Percentiles rank a stretch among this genome's conserved stretches.
phyloP scores from a whole-genome alignment of 345 rosid genomes.

The Gossypium thurberi region DNA sequence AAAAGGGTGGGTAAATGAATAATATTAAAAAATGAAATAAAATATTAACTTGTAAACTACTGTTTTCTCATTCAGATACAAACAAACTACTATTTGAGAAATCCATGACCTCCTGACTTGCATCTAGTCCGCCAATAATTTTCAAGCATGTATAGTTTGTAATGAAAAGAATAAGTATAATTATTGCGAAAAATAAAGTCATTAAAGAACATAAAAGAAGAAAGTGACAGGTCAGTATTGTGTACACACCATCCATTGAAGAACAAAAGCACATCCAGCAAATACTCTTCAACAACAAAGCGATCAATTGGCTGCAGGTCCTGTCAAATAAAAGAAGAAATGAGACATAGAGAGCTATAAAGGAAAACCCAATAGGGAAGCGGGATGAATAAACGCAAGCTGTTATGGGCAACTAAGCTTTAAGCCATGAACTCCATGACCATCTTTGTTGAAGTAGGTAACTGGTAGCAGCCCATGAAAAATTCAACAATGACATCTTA shows the following conservation, averaged over 20 bases:
- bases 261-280: slow-evolving; percentile 88
- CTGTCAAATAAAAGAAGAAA: slow-evolving; percentile 35
- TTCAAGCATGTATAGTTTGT: background rate
- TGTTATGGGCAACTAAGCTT: background rate
- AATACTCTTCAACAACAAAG: slow-evolving; percentile 83
- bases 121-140: background rate
- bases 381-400: slow-evolving; percentile 1
- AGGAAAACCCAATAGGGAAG: background rate
- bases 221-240: background rate
- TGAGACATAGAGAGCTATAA: slow-evolving; percentile 5
- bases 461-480: background rate
- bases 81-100: too few species aligned
- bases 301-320: slow-evolving; percentile 95
- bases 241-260: slow-evolving; percentile 91
- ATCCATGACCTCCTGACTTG: background rate
- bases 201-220: background rate
- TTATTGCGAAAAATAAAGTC: background rate
- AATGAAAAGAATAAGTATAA: background rate
- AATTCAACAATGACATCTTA: background rate
- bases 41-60: too few species aligned
- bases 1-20: too few species aligned
- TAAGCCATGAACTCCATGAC: background rate
- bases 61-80: too few species aligned
- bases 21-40: too few species aligned
- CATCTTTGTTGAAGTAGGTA: background rate